Evolutionary conservation across 2,329 filamentous ascomycete species (phyloP).

Genomic region (Diaporthe eres): DNA sequence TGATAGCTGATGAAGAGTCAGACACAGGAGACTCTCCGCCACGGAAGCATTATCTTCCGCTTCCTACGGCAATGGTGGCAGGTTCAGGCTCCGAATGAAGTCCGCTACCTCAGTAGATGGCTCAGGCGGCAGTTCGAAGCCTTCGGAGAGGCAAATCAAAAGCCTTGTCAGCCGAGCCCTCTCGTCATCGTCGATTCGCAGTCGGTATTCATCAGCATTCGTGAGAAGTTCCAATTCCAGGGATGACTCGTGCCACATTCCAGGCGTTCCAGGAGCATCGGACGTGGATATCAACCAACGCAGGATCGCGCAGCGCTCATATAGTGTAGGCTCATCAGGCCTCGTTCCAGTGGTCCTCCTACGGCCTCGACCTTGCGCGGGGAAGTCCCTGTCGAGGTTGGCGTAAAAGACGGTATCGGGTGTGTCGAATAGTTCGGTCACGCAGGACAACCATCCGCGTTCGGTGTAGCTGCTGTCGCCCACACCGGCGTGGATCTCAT

Average conservation of each 20-base stretch:
- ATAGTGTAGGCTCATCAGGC: background rate
- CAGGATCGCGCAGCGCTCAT: background rate
- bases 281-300: background rate
- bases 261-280: background rate
- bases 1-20: background rate
- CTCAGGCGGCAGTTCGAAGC: background rate
- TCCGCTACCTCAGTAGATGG: background rate
- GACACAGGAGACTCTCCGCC: background rate
- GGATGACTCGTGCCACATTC: background rate
- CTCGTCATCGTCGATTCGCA: background rate
- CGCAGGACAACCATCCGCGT: background rate
- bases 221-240: background rate
- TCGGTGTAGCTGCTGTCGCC: background rate
- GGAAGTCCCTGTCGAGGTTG: background rate
- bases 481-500: background rate
- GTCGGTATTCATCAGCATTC: background rate
- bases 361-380: background rate
- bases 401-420: background rate
- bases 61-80: background rate
- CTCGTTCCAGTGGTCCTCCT: fast-evolving
- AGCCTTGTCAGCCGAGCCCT: background rate
- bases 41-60: background rate
- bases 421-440: too few species aligned
- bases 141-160: background rate
- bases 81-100: background rate